Percentiles rank a stretch among this genome's conserved stretches.
Conservation (phyloP, 106 monocot species). For the Alisma plantagoaquatica region DNA sequence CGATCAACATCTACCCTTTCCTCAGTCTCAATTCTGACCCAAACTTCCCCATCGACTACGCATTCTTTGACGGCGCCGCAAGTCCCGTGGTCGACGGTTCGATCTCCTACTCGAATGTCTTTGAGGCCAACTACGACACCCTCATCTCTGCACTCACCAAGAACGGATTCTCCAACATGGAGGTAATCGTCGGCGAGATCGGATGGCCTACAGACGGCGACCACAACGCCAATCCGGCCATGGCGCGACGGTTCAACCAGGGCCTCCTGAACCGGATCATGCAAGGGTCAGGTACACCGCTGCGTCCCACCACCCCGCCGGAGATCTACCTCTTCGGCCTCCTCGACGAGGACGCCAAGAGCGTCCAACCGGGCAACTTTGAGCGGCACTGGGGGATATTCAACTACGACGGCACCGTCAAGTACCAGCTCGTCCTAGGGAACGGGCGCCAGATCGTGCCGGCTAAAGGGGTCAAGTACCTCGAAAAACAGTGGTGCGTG, state of each 20-base stretch:
- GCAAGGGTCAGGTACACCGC: constrained; percentile 1
- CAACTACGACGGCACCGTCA: constrained; percentile 59
- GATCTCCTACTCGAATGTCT: constrained; percentile 74
- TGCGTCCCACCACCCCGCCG: neutral
- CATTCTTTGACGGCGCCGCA: constrained; percentile 44
- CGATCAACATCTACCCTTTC: constrained; percentile 99
- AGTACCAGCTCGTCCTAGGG: constrained; percentile 42
- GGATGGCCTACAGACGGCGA: constrained; percentile 20
- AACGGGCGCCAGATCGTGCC: neutral
- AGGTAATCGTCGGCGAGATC: constrained; percentile 9
- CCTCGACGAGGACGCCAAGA: constrained; percentile 15
- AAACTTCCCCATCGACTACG: constrained; percentile 83
- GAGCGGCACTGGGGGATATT: constrained; percentile 26
- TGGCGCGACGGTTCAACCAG: constrained; percentile 6
- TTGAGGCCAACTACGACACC: constrained; percentile 93
- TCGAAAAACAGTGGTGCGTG: constrained; percentile 8
- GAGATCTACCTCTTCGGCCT: constrained; percentile 18
- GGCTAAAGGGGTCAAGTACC: constrained; percentile 7
- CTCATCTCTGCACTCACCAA: constrained; percentile 62
- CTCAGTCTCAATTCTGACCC: constrained; percentile 83
- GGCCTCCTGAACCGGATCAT: constrained; percentile 9
- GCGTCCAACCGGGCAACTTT: constrained; percentile 11
- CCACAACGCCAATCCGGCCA: neutral
- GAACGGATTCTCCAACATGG: constrained; percentile 52
- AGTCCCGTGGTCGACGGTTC: constrained; percentile 66